Conservation (phyloP, 345 rosid genomes). For the Citrus inodora region DNA sequence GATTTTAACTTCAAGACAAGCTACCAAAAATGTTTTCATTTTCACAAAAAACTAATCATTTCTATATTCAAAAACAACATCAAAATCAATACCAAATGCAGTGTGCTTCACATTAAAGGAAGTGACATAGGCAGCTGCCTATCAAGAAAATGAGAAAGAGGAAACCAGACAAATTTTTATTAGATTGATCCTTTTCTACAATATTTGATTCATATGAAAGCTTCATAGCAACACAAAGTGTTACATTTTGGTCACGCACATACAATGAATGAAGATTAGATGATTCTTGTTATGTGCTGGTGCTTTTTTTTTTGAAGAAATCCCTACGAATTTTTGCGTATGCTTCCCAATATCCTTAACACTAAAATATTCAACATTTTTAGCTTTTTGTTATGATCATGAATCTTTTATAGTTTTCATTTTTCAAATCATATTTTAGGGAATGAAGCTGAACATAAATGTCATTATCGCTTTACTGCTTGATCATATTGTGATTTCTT, state of each 20-base stretch:
- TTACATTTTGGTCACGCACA: not conserved
- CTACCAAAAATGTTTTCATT: no score
- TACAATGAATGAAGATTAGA: conserved; percentile 1
- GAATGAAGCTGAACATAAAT: not conserved
- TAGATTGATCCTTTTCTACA: not conserved
- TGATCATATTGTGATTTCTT: not conserved
- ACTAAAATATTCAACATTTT: not conserved
- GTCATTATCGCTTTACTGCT: not conserved
- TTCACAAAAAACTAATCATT: no score
- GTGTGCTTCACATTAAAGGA: not conserved
- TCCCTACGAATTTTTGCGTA: not conserved
- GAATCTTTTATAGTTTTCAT: not conserved
- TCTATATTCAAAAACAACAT: no score
- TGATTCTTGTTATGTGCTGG: not conserved
- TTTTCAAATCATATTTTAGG: not conserved
- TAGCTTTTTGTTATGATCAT: not conserved
- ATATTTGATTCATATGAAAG: not conserved
- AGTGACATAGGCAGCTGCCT: not conserved
- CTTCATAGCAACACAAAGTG: not conserved
- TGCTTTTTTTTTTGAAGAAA: not conserved
- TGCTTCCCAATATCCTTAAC: not conserved
- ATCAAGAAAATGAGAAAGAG: not conserved
- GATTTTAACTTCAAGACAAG: no score
- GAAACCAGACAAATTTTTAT: not conserved
- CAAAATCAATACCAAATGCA: no score